A percentile compares a stretch with the other conserved stretches of the same genome.
Conservation (phyloP, 305 asterid species). For the Rubia occidens region DNA sequence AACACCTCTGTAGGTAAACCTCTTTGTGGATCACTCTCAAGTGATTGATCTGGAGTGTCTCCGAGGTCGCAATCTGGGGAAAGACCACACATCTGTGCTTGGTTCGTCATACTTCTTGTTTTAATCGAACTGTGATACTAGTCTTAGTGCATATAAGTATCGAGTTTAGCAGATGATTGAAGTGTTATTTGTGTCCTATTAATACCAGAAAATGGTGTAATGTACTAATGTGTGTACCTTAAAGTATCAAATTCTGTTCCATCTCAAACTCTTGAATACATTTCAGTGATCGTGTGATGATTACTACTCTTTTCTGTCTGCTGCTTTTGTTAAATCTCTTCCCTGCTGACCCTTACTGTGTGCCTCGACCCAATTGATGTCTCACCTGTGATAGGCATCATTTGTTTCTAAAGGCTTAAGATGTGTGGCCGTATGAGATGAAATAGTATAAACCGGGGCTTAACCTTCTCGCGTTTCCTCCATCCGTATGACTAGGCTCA, state of each 20-base stretch:
- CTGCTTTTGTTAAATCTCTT: not conserved
- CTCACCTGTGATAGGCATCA: not conserved
- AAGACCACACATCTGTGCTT: slow-evolving; percentile 62
- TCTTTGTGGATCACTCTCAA: slow-evolving; percentile 80
- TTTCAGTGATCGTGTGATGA: not conserved
- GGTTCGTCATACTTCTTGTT: slow-evolving; percentile 51
- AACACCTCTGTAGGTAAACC: slow-evolving; percentile 51
- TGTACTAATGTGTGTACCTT: not conserved
- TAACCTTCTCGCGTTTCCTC: not conserved
- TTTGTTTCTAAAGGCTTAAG: not conserved
- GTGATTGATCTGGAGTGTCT: slow-evolving; percentile 88
- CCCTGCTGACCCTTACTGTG: not conserved
- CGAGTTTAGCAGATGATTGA: not conserved
- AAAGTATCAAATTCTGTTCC: not conserved
- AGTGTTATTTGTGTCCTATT: not conserved
- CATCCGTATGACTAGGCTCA: not conserved
- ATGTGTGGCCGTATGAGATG: not conserved
- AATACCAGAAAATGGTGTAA: not conserved
- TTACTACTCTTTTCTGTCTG: not conserved
- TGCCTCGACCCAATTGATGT: not conserved
- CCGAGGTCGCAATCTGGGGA: slow-evolving; percentile 71
- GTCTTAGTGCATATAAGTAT: not conserved
- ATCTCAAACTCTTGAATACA: not conserved
- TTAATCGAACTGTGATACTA: slow-evolving; percentile 16
- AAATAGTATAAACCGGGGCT: not conserved